Evolutionary conservation across 371 early-diverging fungal genomes (phyloP).

Genomic region (Lichtheimia ramosa): DNA sequence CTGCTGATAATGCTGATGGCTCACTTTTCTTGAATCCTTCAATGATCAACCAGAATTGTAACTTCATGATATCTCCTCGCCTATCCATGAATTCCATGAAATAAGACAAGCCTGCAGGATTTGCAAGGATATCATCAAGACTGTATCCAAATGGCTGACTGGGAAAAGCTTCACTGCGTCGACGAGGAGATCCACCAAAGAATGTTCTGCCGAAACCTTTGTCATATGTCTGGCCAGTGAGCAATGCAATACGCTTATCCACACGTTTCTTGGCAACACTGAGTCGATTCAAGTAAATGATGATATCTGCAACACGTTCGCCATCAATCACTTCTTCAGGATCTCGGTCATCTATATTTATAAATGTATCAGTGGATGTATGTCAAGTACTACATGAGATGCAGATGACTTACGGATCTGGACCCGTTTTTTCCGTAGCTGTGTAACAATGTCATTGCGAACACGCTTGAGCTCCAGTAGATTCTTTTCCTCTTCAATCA

Average conservation of each 20-base stretch:
- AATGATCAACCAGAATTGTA: conserved; percentile 79
- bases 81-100: conserved; percentile 87
- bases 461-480: conserved; percentile 65
- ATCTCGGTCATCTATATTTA: conserved; percentile 56
- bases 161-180: conserved; percentile 17
- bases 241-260: conserved; percentile 69
- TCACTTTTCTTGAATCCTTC: conserved; percentile 61
- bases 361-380: not conserved
- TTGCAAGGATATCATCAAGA: conserved; percentile 58
- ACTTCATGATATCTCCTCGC: conserved; percentile 58
- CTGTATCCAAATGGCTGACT: conserved; percentile 22
- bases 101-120: conserved; percentile 68
- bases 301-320: conserved; percentile 71
- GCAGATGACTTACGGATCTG: conserved; percentile 42
- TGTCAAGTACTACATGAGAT: not conserved
- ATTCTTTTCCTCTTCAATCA: conserved; percentile 73
- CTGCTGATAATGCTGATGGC: conserved; percentile 4
- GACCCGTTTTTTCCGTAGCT: conserved; percentile 70
- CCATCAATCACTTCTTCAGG: conserved; percentile 82
- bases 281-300: conserved; percentile 72
- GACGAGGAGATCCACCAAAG: conserved; percentile 17
- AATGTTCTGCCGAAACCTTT: conserved; percentile 18
- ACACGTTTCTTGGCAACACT: conserved; percentile 68
- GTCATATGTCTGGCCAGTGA: conserved; percentile 57
- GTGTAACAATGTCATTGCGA: conserved; percentile 72